Conservation (phyloP, 1,284 basidiomycete species). For the Neolentinus lepideus region DNA sequence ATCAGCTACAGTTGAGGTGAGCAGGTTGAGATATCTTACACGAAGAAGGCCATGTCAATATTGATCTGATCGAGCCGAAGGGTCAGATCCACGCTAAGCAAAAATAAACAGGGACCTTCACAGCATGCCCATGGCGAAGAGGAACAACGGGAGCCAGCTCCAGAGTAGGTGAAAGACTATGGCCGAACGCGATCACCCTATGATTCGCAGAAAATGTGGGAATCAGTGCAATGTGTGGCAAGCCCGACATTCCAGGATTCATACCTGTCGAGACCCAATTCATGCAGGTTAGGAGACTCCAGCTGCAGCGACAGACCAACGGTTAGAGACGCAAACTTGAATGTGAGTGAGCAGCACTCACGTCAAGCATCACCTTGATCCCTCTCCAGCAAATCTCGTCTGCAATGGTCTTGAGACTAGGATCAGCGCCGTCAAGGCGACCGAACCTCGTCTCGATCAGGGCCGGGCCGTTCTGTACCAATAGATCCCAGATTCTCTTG, state of each 20-base stretch:
- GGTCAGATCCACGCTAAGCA: not conserved
- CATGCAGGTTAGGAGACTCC: constrained; percentile 14
- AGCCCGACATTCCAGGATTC: not conserved
- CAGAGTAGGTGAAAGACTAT: constrained; percentile 13
- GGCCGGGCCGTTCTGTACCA: constrained; percentile 12
- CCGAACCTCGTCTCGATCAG: constrained; percentile 14
- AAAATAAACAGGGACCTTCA: not conserved
- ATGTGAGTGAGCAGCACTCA: constrained; percentile 1
- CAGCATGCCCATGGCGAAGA: constrained; percentile 14
- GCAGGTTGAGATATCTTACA: not conserved
- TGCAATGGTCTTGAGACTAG: constrained; percentile 12
- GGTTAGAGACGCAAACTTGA: not conserved
- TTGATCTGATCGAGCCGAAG: constrained; percentile 9
- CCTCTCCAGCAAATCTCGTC: constrained; percentile 16
- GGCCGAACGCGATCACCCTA: constrained; percentile 14
- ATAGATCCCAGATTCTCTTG: constrained; percentile 15
- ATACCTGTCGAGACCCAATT: constrained; percentile 12
- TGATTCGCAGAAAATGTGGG: too few relatives aligned
- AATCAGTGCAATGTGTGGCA: not conserved
- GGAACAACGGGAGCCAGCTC: constrained; percentile 13
- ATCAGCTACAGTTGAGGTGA: not conserved
- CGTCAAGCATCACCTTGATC: constrained; percentile 16
- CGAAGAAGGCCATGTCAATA: constrained; percentile 15
- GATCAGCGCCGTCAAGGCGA: constrained; percentile 9
- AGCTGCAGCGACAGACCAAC: constrained; percentile 6